A percentile compares a stretch with the other conserved stretches of the same genome.
These are phyloP conservation scores for Macadamia integrifolia DNA, from an alignment of 164 flowering plant genomes.

Conservation along the genomic window DNA sequence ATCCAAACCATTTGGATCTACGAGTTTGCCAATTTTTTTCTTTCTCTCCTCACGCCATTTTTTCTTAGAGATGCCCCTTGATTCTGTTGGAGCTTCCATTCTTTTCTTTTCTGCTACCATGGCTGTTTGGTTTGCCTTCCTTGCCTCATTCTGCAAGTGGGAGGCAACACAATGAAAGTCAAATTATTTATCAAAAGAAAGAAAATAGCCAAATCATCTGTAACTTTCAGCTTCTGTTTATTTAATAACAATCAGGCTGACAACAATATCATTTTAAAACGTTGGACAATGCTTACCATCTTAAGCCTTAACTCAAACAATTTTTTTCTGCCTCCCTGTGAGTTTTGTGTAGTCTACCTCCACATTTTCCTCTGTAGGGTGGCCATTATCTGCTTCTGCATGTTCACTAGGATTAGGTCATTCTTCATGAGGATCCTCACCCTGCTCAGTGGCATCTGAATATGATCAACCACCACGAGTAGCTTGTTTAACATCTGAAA, in stretches of 20 bases:
- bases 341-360: conserved; percentile 44
- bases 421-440: conserved; percentile 23
- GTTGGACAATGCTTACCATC: conserved; percentile 49
- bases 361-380: conserved; percentile 24
- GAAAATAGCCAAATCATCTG: neutral
- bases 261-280: neutral
- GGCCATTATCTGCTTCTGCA: conserved; percentile 26
- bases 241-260: neutral
- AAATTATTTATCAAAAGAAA: neutral
- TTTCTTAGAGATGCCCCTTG: conserved; percentile 93
- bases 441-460: conserved; percentile 12
- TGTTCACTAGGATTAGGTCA: conserved; percentile 25
- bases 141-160: conserved; percentile 69
- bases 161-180: conserved; percentile 5
- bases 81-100: conserved; percentile 71
- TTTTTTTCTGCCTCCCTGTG: conserved; percentile 73
- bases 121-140: conserved; percentile 85
- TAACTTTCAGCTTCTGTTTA: neutral
- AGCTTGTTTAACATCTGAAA: neutral
- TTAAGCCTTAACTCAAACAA: conserved; percentile 76
- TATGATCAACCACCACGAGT: neutral
- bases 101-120: conserved; percentile 88
- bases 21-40: conserved; percentile 86
- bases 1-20: conserved; percentile 91
- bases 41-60: conserved; percentile 95